These are phyloP conservation scores for Elsinoe necatrix DNA, from an alignment of 2,329 filamentous ascomycete genomes.

Conservation along the genomic window DNA sequence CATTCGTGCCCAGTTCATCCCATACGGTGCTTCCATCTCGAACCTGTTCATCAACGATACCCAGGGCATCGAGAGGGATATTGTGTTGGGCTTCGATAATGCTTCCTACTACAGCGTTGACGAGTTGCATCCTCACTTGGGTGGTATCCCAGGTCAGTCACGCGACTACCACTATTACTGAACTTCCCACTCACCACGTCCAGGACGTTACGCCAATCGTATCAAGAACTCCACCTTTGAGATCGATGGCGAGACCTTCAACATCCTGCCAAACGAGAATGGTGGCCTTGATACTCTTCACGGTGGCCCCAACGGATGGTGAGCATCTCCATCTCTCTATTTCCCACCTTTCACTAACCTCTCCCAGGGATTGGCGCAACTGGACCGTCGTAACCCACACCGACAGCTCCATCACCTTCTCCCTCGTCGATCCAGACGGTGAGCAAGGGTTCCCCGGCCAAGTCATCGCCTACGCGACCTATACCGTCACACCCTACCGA, in stretches of 20 bases:
- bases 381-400: conserved; percentile 67
- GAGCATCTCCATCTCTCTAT: conserved; percentile 41
- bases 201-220: conserved; percentile 64
- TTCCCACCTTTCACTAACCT: conserved; percentile 49
- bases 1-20: conserved; percentile 61
- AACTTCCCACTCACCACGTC: not conserved
- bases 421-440: conserved; percentile 62
- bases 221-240: conserved; percentile 55
- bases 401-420: conserved; percentile 62
- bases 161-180: not conserved
- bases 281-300: conserved; percentile 45
- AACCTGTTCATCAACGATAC: conserved; percentile 64
- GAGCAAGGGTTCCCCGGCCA: conserved; percentile 71
- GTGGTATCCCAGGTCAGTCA: conserved; percentile 54
- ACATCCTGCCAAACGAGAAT: conserved; percentile 45
- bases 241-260: conserved; percentile 39
- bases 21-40: conserved; percentile 65
- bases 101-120: conserved; percentile 61
- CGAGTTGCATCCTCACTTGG: conserved; percentile 60
- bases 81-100: conserved; percentile 69
- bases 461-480: conserved; percentile 65
- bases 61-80: conserved; percentile 58
- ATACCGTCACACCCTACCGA: conserved; percentile 55
- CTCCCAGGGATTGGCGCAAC: conserved; percentile 55
- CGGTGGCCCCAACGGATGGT: conserved; percentile 41